These are phyloP conservation scores for Hypoxylon sp. DNA, from an alignment of 2,329 filamentous ascomycete genomes.

Conservation along the genomic window DNA sequence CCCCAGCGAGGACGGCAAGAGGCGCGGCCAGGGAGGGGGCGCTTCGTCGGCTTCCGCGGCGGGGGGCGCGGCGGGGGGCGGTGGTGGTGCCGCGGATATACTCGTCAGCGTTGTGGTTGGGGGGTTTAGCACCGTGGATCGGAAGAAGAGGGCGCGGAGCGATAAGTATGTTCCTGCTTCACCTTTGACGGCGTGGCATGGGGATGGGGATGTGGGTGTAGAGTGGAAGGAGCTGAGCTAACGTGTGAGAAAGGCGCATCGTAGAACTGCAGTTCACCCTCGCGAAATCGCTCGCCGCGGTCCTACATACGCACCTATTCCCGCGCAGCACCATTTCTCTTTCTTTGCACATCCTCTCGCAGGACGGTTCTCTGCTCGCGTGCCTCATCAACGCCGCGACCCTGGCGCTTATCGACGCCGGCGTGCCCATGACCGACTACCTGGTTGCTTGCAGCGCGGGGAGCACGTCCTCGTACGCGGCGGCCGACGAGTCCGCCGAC, in stretches of 20 bases:
- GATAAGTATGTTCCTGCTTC: conserved; percentile 75
- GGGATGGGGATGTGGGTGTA: neutral
- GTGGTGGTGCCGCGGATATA: conserved; percentile 69
- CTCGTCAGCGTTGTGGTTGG: conserved; percentile 86
- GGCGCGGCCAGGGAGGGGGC: conserved; percentile 51
- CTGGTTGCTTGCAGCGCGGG: conserved; percentile 90
- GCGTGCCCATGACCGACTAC: conserved; percentile 95
- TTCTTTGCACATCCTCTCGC: conserved; percentile 85
- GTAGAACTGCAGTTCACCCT: conserved; percentile 86
- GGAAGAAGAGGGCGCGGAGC: conserved; percentile 78
- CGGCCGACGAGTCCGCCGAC: conserved; percentile 77
- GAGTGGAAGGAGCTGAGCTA: too few species aligned
- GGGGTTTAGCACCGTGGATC: conserved; percentile 88
- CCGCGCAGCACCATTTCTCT: conserved; percentile 88
- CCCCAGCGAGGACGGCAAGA: conserved; percentile 74
- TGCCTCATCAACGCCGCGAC: conserved; percentile 92
- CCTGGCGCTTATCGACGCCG: conserved; percentile 91
- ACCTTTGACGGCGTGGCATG: conserved; percentile 15
- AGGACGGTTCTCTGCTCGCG: conserved; percentile 91
- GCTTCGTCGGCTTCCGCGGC: conserved; percentile 25
- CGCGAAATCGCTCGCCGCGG: conserved; percentile 78
- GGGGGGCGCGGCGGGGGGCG: conserved; percentile 32
- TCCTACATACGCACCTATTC: conserved; percentile 88
- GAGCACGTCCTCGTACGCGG: conserved; percentile 75
- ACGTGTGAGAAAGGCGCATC: too few species aligned